Evolutionary conservation across 139 green algal species (phyloP).

Genomic region (Chlamydomonas incerta): DNA sequence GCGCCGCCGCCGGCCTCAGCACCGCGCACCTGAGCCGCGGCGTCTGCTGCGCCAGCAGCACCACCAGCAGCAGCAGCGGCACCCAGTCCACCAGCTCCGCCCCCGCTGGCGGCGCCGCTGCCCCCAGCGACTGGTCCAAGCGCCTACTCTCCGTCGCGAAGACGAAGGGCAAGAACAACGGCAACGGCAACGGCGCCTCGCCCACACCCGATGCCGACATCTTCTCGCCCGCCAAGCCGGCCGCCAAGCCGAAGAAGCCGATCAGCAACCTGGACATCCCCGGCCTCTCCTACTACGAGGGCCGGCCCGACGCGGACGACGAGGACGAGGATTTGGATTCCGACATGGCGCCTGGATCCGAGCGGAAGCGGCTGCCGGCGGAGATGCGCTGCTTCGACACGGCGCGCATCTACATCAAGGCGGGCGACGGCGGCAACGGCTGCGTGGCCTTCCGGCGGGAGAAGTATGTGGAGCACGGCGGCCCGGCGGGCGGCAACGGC

Average conservation of each 20-base stretch:
- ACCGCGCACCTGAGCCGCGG: too few relatives aligned
- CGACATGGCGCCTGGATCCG: background rate
- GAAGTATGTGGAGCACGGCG: slow-evolving; percentile 95
- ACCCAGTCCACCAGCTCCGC: too few relatives aligned
- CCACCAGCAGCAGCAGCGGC: background rate
- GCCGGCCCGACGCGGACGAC: background rate
- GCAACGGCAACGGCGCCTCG: background rate
- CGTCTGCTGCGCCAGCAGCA: background rate
- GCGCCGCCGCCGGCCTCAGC: too few relatives aligned
- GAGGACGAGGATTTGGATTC: background rate
- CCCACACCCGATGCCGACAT: background rate
- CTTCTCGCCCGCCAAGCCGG: slow-evolving; percentile 25
- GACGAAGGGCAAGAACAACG: slow-evolving; percentile 6
- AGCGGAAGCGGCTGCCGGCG: slow-evolving; percentile 70
- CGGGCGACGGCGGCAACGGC: slow-evolving; percentile 93
- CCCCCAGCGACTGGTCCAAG: slow-evolving; percentile 33
- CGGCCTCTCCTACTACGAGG: background rate
- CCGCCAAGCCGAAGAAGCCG: background rate
- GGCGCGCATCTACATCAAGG: slow-evolving; percentile 90
- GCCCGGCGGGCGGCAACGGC: slow-evolving; percentile 92
- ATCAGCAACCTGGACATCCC: background rate
- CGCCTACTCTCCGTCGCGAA: slow-evolving; percentile 33
- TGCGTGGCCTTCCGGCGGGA: slow-evolving; percentile 96
- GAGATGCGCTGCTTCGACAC: slow-evolving; percentile 96
- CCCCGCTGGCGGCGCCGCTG: too few relatives aligned